These are phyloP conservation scores for Elsinoe fawcettii DNA, from an alignment of 2,329 filamentous ascomycete genomes.

Conservation along the genomic window DNA sequence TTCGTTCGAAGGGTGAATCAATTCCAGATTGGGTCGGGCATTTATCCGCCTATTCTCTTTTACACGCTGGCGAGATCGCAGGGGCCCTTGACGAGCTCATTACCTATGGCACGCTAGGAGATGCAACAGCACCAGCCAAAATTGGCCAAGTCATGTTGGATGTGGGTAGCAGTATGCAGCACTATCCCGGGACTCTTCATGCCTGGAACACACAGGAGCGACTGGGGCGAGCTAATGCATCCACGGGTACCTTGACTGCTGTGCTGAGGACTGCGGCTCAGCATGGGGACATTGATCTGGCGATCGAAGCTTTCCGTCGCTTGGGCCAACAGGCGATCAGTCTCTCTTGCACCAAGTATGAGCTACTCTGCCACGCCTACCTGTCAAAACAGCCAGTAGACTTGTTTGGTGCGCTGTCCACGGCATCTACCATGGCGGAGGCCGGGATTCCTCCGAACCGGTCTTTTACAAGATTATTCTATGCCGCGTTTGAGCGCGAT, in stretches of 20 bases:
- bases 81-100: slow-evolving; percentile 64
- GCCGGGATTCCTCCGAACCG: slow-evolving; percentile 51
- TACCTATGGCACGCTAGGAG: slow-evolving; percentile 12
- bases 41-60: slow-evolving; percentile 66
- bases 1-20: slow-evolving; percentile 51
- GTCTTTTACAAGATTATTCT: slow-evolving; percentile 58
- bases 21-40: slow-evolving; percentile 66
- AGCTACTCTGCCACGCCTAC: slow-evolving; percentile 68
- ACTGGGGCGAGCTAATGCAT: slow-evolving; percentile 51
- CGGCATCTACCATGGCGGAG: slow-evolving; percentile 65
- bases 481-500: slow-evolving; percentile 45
- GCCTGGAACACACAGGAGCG: slow-evolving; percentile 65
- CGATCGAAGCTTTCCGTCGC: slow-evolving; percentile 61
- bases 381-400: slow-evolving; percentile 46
- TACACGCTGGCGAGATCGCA: slow-evolving; percentile 64
- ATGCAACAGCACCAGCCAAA: not conserved
- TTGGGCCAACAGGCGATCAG: slow-evolving; percentile 52
- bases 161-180: slow-evolving; percentile 51
- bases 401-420: slow-evolving; percentile 57
- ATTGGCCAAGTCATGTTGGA: slow-evolving; percentile 51
- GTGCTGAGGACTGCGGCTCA: slow-evolving; percentile 65
- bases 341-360: slow-evolving; percentile 65
- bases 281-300: slow-evolving; percentile 59
- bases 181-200: slow-evolving; percentile 57
- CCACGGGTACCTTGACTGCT: slow-evolving; percentile 58